A percentile compares a stretch with the other conserved stretches of the same genome.
These are phyloP conservation scores for Ceratobasidium sp. DNA, from an alignment of 1,284 basidiomycete genomes.

Conservation along the genomic window DNA sequence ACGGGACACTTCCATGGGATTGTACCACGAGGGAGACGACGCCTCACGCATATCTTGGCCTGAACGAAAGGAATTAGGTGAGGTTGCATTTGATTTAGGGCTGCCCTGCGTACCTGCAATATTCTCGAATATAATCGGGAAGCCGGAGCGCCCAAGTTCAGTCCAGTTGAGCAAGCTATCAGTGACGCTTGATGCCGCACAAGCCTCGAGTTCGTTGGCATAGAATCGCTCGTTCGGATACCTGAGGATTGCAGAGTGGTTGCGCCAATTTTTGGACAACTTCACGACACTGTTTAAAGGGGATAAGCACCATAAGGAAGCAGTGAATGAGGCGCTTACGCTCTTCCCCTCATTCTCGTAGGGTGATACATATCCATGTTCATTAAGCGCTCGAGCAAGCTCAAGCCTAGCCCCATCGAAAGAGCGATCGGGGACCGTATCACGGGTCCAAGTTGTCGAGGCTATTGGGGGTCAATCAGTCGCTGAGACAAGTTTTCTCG, in stretches of 20 bases:
- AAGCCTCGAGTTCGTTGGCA: slow-evolving; percentile 56
- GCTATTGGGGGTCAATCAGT: slow-evolving; percentile 6
- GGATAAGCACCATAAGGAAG: slow-evolving; percentile 9
- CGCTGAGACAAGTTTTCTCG: neutral
- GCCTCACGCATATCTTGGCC: slow-evolving; percentile 62
- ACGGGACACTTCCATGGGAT: slow-evolving; percentile 60
- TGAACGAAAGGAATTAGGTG: neutral
- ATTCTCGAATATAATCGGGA: slow-evolving; percentile 66
- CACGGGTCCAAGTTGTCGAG: slow-evolving; percentile 63
- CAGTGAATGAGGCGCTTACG: slow-evolving; percentile 49
- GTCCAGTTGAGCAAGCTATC: slow-evolving; percentile 50
- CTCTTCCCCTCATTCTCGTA: slow-evolving; percentile 50
- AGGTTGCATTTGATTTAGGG: neutral
- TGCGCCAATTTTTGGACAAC: slow-evolving; percentile 64
- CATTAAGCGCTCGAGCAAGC: slow-evolving; percentile 67
- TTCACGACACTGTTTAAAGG: slow-evolving; percentile 58
- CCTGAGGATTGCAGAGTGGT: slow-evolving; percentile 60
- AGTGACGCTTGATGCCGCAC: slow-evolving; percentile 51
- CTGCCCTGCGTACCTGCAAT: slow-evolving; percentile 55
- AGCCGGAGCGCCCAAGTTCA: slow-evolving; percentile 55
- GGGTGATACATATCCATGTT: slow-evolving; percentile 56
- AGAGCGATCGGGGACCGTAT: slow-evolving; percentile 60
- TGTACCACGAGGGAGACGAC: slow-evolving; percentile 70
- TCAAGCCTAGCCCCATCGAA: slow-evolving; percentile 59
- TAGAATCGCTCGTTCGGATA: slow-evolving; percentile 68